phyloP scores from a whole-genome alignment of 257 asterid genomes.

The Nicotiana attenuata region DNA sequence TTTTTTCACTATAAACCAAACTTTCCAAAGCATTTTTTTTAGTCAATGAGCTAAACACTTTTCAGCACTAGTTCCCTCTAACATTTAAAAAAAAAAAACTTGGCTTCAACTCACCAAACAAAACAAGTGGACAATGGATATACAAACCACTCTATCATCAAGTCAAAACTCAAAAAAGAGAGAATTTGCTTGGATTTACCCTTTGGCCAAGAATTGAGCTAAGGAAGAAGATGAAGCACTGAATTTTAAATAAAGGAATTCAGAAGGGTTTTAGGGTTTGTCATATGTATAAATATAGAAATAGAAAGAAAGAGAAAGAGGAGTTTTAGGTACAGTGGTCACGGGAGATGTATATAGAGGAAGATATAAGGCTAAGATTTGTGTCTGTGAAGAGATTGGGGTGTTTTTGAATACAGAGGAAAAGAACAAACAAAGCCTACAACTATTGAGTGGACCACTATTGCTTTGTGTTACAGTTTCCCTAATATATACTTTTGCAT shows the following conservation, averaged over 20 bases:
- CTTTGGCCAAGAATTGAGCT: not conserved
- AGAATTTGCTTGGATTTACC: not conserved
- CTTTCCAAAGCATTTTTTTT: not conserved
- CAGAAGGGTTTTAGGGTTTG: not conserved
- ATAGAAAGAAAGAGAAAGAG: not conserved
- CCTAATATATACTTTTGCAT: not conserved
- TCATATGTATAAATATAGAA: not conserved
- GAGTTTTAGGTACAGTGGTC: conserved; percentile 34
- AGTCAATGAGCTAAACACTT: not conserved
- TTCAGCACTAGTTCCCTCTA: not conserved
- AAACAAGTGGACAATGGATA: conserved; percentile 2
- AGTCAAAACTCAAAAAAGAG: not conserved
- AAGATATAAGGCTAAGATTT: conserved; percentile 32
- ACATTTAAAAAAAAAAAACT: not conserved
- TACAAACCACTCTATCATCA: not conserved
- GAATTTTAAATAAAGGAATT: conserved; percentile 17
- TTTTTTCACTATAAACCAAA: not conserved
- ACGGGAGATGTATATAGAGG: conserved; percentile 37
- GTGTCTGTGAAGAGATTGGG: not conserved
- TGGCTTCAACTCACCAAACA: conserved; percentile 26
- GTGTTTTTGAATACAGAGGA: conserved; percentile 26
- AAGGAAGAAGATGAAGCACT: conserved; percentile 9
- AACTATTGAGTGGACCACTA: conserved; percentile 34
- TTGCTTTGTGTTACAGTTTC: not conserved
- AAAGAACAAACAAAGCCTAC: conserved; percentile 28